Conservation (phyloP, 2,329 filamentous ascomycete species). For the Apiospora rasikravindrae region DNA sequence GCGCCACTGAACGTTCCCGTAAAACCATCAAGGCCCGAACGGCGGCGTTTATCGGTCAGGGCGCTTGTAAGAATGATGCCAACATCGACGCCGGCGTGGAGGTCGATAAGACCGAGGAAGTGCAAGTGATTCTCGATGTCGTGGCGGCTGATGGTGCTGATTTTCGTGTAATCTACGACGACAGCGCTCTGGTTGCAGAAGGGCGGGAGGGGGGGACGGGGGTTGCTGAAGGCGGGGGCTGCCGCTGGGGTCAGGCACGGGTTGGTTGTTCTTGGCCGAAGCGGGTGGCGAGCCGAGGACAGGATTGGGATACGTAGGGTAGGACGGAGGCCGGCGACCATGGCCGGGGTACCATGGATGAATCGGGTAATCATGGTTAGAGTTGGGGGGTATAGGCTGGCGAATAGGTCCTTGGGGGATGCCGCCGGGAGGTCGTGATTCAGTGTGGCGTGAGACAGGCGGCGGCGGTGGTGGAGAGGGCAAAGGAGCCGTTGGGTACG, state of each 20-base stretch:
- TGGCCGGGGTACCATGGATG: too few relatives aligned
- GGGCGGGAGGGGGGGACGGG: background rate
- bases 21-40: background rate
- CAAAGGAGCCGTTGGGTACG: too few relatives aligned
- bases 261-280: background rate
- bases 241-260: background rate
- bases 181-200: background rate
- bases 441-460: too few relatives aligned
- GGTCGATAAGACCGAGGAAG: background rate
- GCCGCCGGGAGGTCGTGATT: background rate
- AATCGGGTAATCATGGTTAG: too few relatives aligned
- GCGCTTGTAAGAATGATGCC: background rate
- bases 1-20: too few relatives aligned
- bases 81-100: background rate
- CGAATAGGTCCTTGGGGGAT: background rate
- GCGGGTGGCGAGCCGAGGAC: background rate
- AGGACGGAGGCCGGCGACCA: background rate
- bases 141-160: background rate
- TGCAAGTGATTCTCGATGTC: conserved; percentile 1
- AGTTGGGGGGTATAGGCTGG: too few relatives aligned
- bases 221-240: background rate
- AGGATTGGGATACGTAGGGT: background rate
- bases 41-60: background rate
- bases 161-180: background rate
- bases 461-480: background rate